Evolutionary conservation across 1,139 yeast species (phyloP).

Genomic region (Suhomyces bokatorum): DNA sequence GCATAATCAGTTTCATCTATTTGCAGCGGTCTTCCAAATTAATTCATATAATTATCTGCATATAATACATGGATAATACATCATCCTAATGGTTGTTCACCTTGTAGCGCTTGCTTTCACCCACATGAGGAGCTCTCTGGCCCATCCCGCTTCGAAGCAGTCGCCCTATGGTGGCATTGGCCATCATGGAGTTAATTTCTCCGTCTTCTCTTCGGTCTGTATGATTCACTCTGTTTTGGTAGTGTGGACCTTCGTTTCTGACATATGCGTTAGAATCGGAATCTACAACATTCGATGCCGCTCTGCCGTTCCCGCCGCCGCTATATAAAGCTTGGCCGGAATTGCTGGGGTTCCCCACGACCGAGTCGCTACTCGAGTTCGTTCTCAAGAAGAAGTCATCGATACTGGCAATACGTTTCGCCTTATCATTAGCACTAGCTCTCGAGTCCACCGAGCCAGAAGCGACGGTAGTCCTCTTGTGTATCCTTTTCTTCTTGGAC

Average conservation of each 20-base stretch:
- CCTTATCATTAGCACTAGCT: constrained; percentile 7
- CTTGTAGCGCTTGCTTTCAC: constrained; percentile 15
- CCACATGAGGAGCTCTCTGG: constrained; percentile 6
- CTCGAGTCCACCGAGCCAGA: constrained; percentile 8
- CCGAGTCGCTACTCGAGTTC: constrained; percentile 12
- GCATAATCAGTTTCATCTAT: too few species aligned
- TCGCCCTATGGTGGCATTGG: constrained; percentile 1
- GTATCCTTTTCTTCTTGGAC: constrained; percentile 26
- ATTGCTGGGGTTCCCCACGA: not conserved
- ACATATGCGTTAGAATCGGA: not conserved
- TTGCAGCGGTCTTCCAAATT: too few species aligned
- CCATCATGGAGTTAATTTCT: constrained; percentile 11
- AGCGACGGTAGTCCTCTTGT: constrained; percentile 7
- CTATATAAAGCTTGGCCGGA: not conserved
- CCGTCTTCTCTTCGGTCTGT: not conserved
- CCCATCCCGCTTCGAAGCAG: constrained; percentile 6
- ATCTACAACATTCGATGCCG: not conserved
- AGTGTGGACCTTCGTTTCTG: constrained; percentile 5
- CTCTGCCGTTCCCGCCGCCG: not conserved
- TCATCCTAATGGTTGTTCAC: constrained; percentile 13
- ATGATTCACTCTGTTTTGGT: constrained; percentile 4
- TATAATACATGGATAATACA: constrained; percentile 13
- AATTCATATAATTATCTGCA: not conserved
- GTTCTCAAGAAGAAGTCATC: constrained; percentile 37
- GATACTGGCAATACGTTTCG: constrained; percentile 25